Evolutionary conservation across 2,329 filamentous ascomycete species (phyloP), one percentile per base, ranked within the genome.

Genomic region (Aspergillus fischeri): DNA sequence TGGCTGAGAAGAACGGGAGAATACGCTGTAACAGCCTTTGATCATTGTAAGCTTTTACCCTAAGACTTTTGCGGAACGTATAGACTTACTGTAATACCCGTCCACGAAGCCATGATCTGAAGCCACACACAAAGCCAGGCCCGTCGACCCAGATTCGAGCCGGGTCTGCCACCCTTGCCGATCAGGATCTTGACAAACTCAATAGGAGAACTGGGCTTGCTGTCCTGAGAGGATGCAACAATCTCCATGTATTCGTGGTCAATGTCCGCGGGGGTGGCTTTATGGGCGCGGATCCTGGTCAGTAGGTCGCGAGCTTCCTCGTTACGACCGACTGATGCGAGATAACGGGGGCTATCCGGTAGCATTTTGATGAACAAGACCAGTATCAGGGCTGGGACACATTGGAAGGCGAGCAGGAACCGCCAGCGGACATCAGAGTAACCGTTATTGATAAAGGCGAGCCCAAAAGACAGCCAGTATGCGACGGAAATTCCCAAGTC

Each of bases 251-350:
- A 72, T 53, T 73, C 70, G 4, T 51, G 62, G 24, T 74, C 69
- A 35, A 75, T 71, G 29, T 70, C 63, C 3, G 66, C 62, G 14
- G 62, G 62, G 9, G 47, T 63, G 4, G 55, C 55, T 11, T 49
- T 59, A 51, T 62, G 53, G n/a, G 57, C 32, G n/a, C 68, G 66
- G 38, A 73, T 53, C 3, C 58, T 73, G n/a, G 77, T 74, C 9
- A 85, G 70, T 0, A 79, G 72, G 8, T 77, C 71, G 6, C 80
- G 76, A 1, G 80, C 80, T 50, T 83, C 73, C 20, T 73, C 74
- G 28, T 82, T 78, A 0, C 74, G 67, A n/a, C 70, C 70, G 3
- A 65, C 65, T 3, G 68, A 70, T 1, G 69, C 70, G 17, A 72
- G 58, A 54, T 65, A 73, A 1, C 70, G 69, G 7, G 71, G 70